These are phyloP conservation scores for Dothistroma pini DNA, from an alignment of 2,329 filamentous ascomycete genomes.

Conservation along the genomic window DNA sequence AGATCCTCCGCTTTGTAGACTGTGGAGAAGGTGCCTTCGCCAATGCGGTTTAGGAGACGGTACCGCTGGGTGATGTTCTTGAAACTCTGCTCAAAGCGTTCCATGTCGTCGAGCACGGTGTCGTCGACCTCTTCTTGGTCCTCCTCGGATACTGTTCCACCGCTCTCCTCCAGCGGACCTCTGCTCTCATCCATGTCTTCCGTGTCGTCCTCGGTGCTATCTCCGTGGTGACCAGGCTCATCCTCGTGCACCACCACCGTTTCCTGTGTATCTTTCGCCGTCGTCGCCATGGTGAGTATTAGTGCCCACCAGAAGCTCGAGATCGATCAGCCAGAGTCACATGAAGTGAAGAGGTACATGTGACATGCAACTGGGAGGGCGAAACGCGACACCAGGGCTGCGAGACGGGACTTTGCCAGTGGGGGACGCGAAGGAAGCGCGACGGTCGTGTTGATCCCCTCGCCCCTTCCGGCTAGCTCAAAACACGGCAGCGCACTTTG, in stretches of 20 bases:
- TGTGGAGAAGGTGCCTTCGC: slow-evolving; percentile 97
- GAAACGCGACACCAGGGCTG: background rate
- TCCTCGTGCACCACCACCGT: slow-evolving; percentile 25
- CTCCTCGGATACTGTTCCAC: slow-evolving; percentile 53
- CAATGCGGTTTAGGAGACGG: slow-evolving; percentile 91
- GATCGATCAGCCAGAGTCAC: background rate
- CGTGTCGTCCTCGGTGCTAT: slow-evolving; percentile 35
- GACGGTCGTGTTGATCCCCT: slow-evolving; percentile 1
- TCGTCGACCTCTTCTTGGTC: slow-evolving; percentile 58
- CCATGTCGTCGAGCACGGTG: slow-evolving; percentile 78
- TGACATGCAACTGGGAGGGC: background rate
- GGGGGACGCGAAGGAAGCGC: slow-evolving; percentile 2
- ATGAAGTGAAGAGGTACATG: background rate
- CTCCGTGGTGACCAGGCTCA: slow-evolving; percentile 18
- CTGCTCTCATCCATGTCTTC: slow-evolving; percentile 48
- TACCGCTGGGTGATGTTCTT: slow-evolving; percentile 79
- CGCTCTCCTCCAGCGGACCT: slow-evolving; percentile 49
- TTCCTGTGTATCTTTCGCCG: slow-evolving; percentile 16
- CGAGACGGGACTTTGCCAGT: background rate
- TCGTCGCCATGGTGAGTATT: slow-evolving; percentile 21
- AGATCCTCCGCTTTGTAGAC: slow-evolving; percentile 98
- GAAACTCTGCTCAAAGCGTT: slow-evolving; percentile 75
- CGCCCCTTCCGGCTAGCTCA: too few relatives aligned
- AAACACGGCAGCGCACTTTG: background rate
- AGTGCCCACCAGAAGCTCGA: background rate